These are phyloP conservation scores for Vachellia collinsii DNA, from an alignment of 306 rosid species.

Conservation along the genomic window DNA sequence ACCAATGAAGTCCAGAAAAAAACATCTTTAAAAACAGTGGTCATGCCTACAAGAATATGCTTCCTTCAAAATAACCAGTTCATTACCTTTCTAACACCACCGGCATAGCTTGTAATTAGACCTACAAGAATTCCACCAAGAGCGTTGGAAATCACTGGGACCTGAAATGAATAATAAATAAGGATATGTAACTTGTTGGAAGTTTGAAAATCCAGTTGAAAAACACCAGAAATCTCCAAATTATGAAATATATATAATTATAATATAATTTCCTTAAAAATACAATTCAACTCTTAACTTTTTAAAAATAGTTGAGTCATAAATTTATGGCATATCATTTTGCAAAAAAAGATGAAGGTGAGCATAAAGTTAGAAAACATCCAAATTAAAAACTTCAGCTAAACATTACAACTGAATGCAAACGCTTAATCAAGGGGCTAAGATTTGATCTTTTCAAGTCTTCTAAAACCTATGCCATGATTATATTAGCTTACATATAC, in stretches of 20 bases:
- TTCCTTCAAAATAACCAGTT: conserved; percentile 22
- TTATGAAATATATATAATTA: conserved; percentile 20
- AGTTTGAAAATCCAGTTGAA: no score
- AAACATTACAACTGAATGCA: conserved; percentile 21
- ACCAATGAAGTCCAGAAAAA: conserved; percentile 4
- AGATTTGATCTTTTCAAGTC: conserved; percentile 20
- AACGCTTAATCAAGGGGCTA: conserved; percentile 3
- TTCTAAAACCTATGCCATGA: conserved; percentile 10
- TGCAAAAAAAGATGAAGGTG: not conserved
- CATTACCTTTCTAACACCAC: conserved; percentile 94
- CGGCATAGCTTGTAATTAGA: conserved; percentile 83
- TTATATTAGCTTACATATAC: conserved; percentile 26
- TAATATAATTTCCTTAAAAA: not conserved
- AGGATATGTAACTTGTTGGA: not conserved
- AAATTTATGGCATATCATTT: conserved; percentile 23
- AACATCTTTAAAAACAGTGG: conserved; percentile 8
- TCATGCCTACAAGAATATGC: not conserved
- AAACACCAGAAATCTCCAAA: not conserved
- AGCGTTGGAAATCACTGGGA: conserved; percentile 83
- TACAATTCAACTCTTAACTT: conserved; percentile 13
- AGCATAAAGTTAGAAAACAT: conserved; percentile 14
- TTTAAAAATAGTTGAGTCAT: not conserved
- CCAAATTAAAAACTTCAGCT: not conserved
- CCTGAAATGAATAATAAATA: conserved; percentile 52
- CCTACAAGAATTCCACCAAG: conserved; percentile 98